Evolutionary conservation across 352 stramenopile species (phyloP).

Genomic region (Phytophthora fragariaefolia): DNA sequence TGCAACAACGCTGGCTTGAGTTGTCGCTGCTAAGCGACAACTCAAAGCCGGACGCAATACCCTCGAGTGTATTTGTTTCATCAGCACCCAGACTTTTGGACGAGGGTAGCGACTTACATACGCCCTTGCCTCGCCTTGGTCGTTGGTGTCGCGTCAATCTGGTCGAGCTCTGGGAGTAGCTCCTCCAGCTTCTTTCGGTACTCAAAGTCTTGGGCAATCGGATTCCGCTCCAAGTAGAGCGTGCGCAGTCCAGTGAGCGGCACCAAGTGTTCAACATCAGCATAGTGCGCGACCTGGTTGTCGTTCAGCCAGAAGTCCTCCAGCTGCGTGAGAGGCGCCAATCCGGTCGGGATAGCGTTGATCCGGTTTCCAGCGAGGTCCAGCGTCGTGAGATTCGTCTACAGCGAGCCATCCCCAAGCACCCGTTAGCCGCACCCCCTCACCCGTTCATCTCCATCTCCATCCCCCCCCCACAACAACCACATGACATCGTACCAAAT

Average conservation of each 20-base stretch:
- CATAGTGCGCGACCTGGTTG: constrained; percentile 67
- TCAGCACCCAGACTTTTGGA: background rate
- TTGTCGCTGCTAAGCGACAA: no score
- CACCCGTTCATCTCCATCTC: no score
- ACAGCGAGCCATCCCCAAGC: background rate
- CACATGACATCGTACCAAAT: constrained; percentile 57
- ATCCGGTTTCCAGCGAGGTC: constrained; percentile 90
- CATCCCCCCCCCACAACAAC: background rate
- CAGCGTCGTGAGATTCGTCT: constrained; percentile 71
- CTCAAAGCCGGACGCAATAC: no score
- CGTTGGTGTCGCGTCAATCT: constrained; percentile 94
- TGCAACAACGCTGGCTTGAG: no score
- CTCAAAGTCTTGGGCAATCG: constrained; percentile 92
- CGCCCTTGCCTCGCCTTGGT: constrained; percentile 55
- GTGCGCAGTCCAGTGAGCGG: constrained; percentile 86
- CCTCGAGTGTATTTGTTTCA: constrained; percentile 1
- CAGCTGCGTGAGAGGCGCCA: constrained; percentile 50
- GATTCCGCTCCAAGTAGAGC: constrained; percentile 97
- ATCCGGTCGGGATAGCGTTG: constrained; percentile 51
- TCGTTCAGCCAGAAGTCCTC: constrained; percentile 87
- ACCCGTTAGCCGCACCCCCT: background rate
- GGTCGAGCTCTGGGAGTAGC: constrained; percentile 90
- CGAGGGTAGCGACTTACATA: constrained; percentile 17
- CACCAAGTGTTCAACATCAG: constrained; percentile 72
- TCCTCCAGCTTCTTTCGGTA: constrained; percentile 94